Evolutionary conservation across 225 moss, liverwort and hornwort species (phyloP).

Genomic region (Marchantia polymorpha): DNA sequence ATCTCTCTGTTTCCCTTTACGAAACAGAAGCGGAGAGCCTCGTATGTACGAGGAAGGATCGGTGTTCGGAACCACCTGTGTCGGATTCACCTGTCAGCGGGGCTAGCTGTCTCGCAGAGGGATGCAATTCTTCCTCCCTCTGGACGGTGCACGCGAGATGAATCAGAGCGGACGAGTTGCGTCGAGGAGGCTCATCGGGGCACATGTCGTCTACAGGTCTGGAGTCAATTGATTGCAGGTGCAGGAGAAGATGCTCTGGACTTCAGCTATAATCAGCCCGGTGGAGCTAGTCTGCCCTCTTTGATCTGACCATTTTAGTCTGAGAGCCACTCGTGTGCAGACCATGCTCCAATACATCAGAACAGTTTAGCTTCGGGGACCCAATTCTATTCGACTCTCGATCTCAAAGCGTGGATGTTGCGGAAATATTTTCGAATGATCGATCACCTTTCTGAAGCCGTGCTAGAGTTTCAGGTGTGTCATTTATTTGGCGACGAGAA

Average conservation of each 20-base stretch:
- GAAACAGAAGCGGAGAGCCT: background rate
- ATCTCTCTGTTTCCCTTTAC: background rate
- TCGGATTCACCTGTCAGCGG: background rate
- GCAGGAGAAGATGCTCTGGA: background rate
- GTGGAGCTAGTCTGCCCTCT: background rate
- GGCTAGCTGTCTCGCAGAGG: background rate
- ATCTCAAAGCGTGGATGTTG: background rate
- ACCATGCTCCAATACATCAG: background rate
- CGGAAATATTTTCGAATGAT: background rate
- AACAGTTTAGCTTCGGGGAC: background rate
- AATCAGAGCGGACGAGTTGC: background rate
- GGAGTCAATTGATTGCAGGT: background rate
- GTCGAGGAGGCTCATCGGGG: background rate
- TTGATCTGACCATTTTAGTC: background rate
- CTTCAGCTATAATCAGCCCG: background rate
- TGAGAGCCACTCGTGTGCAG: background rate
- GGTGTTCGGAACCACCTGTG: background rate
- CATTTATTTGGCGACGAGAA: background rate
- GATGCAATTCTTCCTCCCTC: background rate
- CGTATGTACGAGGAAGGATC: background rate
- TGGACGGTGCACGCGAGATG: background rate
- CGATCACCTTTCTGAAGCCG: background rate
- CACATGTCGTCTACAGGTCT: background rate
- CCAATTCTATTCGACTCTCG: background rate
- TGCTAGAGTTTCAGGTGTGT: background rate